Base-by-base conservation (phyloP, 83 land plant species). In the Diphasiastrum complanatum region DNA sequence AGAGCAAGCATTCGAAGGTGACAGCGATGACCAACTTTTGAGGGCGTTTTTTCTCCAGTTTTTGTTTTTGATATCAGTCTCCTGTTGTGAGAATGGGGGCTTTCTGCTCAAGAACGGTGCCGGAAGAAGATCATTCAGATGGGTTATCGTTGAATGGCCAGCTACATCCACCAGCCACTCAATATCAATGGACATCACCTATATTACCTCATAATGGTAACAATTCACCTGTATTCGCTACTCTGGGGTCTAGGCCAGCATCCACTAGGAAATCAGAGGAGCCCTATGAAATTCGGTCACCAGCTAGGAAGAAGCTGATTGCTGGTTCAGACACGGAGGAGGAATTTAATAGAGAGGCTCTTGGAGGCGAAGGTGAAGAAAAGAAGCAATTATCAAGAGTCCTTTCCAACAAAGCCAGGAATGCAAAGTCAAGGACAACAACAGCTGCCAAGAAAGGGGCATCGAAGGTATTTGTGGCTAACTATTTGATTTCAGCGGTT, bases 371-470 rank as follows among this genome's bases (percentile, higher is more conserved):
- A n/a, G 64, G 37, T 27, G 70, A 52, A 36, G 68, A 65, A 32
- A 58, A 57, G 70, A 45, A 47, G 12, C 30, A 22, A 33, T 47
- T 65, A 12, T 16, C 70, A 0, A 36, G 75, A 40, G 33, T 49
- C 12, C 38, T 48, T 5, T 72, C 75, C 33, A 18, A 33, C 3
- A 72, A 59, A 32, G 53, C 70, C 30, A 72, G 50, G 25, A 36
- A 63, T 24, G 75, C 60, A 23, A 57, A 45, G 47, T 72, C 70
- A 35, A 65, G 29, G 56, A 65, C 75, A 20, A 57, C 75, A 11
- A 45, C 18, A 4, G 69, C 36, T 30, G 69, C 69, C 0, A 70
- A 63, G 46, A 72, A 65, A 38, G 64, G 67, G 0, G 67, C 60
- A 14, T 25, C 47, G 12, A 70, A 45, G 73, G 73, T 70, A 46